Base-by-base conservation (phyloP, 73 alveolate species). In the Halteria grandinella region DNA sequence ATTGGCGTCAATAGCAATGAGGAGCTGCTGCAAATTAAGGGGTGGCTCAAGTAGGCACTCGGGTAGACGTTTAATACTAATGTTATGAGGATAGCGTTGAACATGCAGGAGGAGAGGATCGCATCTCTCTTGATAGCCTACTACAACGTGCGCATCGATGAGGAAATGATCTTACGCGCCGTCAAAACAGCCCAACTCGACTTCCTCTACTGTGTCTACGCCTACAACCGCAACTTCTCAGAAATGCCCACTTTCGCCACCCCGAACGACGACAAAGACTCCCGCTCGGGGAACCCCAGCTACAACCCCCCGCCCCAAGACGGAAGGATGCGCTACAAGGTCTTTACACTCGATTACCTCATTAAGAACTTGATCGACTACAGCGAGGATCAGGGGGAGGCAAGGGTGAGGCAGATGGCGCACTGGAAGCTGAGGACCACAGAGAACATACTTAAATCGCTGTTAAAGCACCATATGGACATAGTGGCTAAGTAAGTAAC, bases 41-140 rank as follows among this genome's bases (percentile, higher is more conserved):
- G 18, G 28, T 51, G 41, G 5, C 36, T 83, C 39, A 49, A 25
- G 18, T 24, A 52, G 6, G 29, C 44, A 6, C 78, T 63, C 5
- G 91, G 83, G 27, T 15, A 25, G 25, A 48, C 62, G 0, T 83
- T 83, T 41, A 54, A 74, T 33, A 73, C 92, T 14, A 73, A 50
- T 40, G 77, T 62, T 18, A 29, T 83, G 34, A 83, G 83, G 62
- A 74, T 83, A 5, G 81, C 87, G 29, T 50, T 83, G 25, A 83
- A 72, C n/a, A 48, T 55, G 59, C 58, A 62, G 39, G 87, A 83
- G 39, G 92, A 83, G 25, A 58, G 55, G 44, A 83, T 83, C 21
- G 83, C 87, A 1, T 15, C 83, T 10, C 54, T 74, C 0, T 34
- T 83, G 17, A 64, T 52, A n/a, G 69, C 60, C 43, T 25, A 40